Conservation (phyloP, 495 filamentous ascomycete genomes). For the Penicillium cataractarum region DNA sequence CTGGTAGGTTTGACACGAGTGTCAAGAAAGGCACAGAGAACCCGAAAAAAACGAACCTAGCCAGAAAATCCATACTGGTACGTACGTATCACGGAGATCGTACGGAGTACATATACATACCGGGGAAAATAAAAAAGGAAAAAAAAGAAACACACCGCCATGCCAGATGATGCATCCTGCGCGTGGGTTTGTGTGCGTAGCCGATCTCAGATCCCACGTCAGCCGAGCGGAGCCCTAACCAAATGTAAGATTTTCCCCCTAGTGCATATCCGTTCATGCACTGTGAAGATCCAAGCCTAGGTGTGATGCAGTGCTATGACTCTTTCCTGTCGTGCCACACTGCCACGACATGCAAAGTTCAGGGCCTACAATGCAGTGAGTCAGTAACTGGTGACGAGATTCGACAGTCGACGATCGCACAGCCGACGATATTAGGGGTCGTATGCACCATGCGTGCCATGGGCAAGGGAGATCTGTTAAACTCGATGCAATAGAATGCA, state of each 20-base stretch:
- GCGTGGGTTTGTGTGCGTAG: background rate
- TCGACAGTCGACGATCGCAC: background rate
- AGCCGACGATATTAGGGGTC: background rate
- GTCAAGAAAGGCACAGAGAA: background rate
- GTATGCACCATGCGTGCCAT: conserved; percentile 22
- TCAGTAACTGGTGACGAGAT: background rate
- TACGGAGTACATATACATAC: too few relatives aligned
- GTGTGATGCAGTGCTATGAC: background rate
- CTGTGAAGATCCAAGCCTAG: conserved; percentile 18
- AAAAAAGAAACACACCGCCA: conserved; percentile 23
- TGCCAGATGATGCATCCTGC: conserved; percentile 3
- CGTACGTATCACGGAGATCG: too few relatives aligned
- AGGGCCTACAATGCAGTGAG: background rate
- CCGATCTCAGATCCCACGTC: conserved; percentile 23
- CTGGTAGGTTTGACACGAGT: background rate
- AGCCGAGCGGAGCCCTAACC: conserved; percentile 7
- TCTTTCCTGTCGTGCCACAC: conserved; percentile 9
- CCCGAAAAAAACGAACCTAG: background rate
- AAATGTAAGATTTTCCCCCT: conserved; percentile 16
- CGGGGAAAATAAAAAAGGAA: background rate
- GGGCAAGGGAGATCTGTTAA: conserved; percentile 7
- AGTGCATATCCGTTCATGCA: conserved; percentile 8
- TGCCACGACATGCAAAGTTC: conserved; percentile 1
- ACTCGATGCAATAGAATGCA: background rate
- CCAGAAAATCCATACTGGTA: background rate